Base-by-base conservation (phyloP, 2,329 filamentous ascomycete species). In the Phialophora macrospora region DNA sequence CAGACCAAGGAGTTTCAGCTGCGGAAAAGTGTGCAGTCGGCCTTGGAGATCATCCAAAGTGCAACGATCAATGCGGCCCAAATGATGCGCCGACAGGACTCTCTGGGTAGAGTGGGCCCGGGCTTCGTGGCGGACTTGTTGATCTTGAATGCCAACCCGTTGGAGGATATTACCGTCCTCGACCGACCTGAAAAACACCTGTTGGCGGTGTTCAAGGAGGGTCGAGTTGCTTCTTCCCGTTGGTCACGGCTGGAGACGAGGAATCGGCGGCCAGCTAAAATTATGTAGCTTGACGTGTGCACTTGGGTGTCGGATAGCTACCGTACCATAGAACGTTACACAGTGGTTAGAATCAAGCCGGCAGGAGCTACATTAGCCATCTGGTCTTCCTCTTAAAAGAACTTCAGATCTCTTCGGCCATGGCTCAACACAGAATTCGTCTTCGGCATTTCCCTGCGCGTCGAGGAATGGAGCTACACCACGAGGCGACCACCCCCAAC, bases 121-220 rank as follows among this genome's bases (percentile, higher is more conserved):
- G 84, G 83, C 0, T 85, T 82, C 65, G 74, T 76, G 1, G 85
- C 85, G 0, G 85, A 88, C 73, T 52, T 88, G 49, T 68, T 87
- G 32, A 75, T 87, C 2, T 70, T 87, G 49, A 80, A 81, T 46
- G 69, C 71, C 49, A 86, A 86, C 69, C 85, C 85, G 1, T 73
- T 88, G 59, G 80, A 85, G n/a, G 80, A 87, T 71, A 80, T 87
- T 20, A 77, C 78, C 0, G 75, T 86, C 3, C 71, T 88, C 28
- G 83, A 83, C 65, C 71, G 76, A 48, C 80, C 80, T 2, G 80
- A 85, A 57, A 77, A 79, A 70, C 52, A 65, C 65, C 68, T 86
- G 7, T 68, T 85, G 51, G 81, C 78, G 2, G 83, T 87, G 1
- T 77, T 87, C 55, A 86, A 87, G 71, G 84, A 85, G 41, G 85